Evolutionary conservation across 2,329 filamentous ascomycete species (phyloP).

Genomic region (Fonsecaea nubica): DNA sequence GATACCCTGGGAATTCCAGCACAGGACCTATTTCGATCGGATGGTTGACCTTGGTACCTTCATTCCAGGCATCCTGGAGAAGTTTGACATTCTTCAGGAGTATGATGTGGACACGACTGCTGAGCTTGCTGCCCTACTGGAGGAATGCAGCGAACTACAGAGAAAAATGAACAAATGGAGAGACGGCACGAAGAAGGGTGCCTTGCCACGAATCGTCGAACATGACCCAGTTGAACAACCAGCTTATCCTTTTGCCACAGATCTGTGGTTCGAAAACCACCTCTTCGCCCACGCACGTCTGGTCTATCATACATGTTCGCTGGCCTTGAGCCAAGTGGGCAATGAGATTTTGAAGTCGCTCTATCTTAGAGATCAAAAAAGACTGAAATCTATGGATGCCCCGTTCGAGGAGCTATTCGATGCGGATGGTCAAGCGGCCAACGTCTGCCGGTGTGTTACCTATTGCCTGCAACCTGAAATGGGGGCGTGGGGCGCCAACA

Average conservation of each 20-base stretch:
- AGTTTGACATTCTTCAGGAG: slow-evolving; percentile 40
- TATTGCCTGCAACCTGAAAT: slow-evolving; percentile 38
- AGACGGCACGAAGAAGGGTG: slow-evolving; percentile 32
- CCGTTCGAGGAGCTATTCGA: slow-evolving; percentile 21
- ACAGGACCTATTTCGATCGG: slow-evolving; percentile 45
- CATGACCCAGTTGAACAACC: slow-evolving; percentile 28
- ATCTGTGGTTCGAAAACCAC: slow-evolving; percentile 37
- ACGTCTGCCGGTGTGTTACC: slow-evolving; percentile 33
- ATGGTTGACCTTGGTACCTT: slow-evolving; percentile 46
- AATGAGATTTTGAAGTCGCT: slow-evolving; percentile 31
- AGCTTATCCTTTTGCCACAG: slow-evolving; percentile 35
- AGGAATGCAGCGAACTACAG: slow-evolving; percentile 29
- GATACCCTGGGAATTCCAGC: slow-evolving; percentile 44
- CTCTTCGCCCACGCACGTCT: slow-evolving; percentile 36
- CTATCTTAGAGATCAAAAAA: slow-evolving; percentile 17
- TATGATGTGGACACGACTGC: slow-evolving; percentile 16
- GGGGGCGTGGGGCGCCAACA: slow-evolving; percentile 36
- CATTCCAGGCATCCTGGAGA: slow-evolving; percentile 44
- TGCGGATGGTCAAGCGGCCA: slow-evolving; percentile 27
- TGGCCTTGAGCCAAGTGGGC: slow-evolving; percentile 30
- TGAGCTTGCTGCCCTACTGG: slow-evolving; percentile 20
- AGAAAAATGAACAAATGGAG: slow-evolving; percentile 31
- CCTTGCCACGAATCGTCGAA: slow-evolving; percentile 26
- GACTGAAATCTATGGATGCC: slow-evolving; percentile 15
- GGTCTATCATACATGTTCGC: slow-evolving; percentile 33